Evolutionary conservation across 192 early-diverging fungal genomes (phyloP).

Genomic region (Mortierella hygrophila): DNA sequence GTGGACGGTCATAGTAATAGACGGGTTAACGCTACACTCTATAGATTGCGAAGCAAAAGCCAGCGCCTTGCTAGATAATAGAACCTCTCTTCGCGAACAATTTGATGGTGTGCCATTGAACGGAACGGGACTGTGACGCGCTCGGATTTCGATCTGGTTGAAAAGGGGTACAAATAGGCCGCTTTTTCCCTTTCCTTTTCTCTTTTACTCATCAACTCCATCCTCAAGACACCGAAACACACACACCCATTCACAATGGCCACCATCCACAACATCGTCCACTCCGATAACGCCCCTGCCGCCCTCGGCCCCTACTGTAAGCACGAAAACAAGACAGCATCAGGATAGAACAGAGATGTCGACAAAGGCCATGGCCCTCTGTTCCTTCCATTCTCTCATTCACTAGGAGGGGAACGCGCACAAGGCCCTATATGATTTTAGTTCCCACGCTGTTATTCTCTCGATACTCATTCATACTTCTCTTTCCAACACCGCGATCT

Average conservation of each 20-base stretch:
- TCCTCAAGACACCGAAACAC: not conserved
- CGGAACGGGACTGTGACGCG: not conserved
- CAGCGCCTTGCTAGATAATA: too few species aligned
- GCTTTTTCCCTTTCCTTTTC: not conserved
- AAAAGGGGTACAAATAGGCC: not conserved
- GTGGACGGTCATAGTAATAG: slow-evolving; percentile 64
- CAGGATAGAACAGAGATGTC: not conserved
- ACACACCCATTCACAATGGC: slow-evolving; percentile 21
- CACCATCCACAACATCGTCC: slow-evolving; percentile 56
- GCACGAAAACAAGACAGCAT: not conserved
- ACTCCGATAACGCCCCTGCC: slow-evolving; percentile 71
- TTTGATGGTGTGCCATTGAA: too few species aligned
- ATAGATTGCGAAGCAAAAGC: too few species aligned
- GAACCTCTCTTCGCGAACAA: too few species aligned
- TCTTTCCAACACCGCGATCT: not conserved
- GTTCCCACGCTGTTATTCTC: slow-evolving; percentile 17
- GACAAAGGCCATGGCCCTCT: not conserved
- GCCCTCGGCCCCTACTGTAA: slow-evolving; percentile 86
- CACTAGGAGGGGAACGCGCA: not conserved
- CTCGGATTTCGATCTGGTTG: not conserved
- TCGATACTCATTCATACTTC: not conserved
- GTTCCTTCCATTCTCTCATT: not conserved
- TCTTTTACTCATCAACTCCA: not conserved
- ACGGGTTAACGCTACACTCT: not conserved
- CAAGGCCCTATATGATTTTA: not conserved